Evolutionary conservation across 352 stramenopile species (phyloP), one percentile per base, ranked within the genome.

Genomic region (Globisporangium spiculum): DNA sequence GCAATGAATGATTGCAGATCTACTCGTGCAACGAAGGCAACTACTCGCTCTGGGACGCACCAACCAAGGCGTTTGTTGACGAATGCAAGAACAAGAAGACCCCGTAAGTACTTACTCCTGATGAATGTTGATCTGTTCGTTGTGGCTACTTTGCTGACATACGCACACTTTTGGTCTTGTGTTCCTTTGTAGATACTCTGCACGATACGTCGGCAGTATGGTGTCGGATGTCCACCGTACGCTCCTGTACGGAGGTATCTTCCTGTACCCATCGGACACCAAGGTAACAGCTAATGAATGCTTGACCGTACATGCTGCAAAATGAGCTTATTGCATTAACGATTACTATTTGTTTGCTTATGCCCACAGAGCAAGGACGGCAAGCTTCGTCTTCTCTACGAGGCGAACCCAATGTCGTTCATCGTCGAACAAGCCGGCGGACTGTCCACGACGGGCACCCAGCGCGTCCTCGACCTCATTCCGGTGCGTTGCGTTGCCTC

Each of bases 11-110:
- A 9, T 12, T 4, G 20, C 65, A 92, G 91, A 97, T 99, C 67
- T 99, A 98, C 80, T 98, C 92, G 76, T 98, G 98, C 80, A 99
- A 99, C 69, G 97, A 99, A 75, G 97, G 97, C 65, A 99, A 99
- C 80, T 98, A 93, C 68, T 76, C 85, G 24, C 79, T 97, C 68
- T 99, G 97, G 96, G 96, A 99, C 74, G 72, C 94, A 46, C 83
- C 91, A 46, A 99, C 98, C 59, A 86, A 81, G 67, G 77, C 90
- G 38, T 97, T 96, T 66, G 81, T 96, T 24, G 80, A 93, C 54
- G 81, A 94, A 67, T 96, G 89, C 85, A 95, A 96, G 88, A 89
- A 80, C 48, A 84, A 81, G 46, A 65, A 78, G 36, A 88, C 74
- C 67, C 80, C 83, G 73, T 94, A 90, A 70, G 81, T 78, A 2